These are phyloP conservation scores for Blechomonas ayalai DNA, from an alignment of 208 protist genomes.

Conservation along the genomic window DNA sequence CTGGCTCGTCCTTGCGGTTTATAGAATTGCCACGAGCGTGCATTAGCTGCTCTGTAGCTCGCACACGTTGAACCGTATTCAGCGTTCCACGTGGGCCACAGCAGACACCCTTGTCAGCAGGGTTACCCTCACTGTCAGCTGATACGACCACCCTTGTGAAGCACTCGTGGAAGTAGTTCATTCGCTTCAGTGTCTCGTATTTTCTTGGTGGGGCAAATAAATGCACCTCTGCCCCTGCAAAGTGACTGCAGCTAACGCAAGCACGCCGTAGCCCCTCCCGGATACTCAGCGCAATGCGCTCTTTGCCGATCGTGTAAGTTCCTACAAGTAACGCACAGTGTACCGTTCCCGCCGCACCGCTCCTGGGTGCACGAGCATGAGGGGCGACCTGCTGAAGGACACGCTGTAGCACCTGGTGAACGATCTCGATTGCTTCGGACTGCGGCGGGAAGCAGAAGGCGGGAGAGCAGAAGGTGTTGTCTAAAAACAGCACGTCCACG, in stretches of 20 bases:
- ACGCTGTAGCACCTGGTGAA: slow-evolving; percentile 31
- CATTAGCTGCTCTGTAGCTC: too few species aligned
- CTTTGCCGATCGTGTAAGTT: slow-evolving; percentile 89
- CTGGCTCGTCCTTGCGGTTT: too few species aligned
- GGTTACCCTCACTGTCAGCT: background rate
- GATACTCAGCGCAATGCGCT: slow-evolving; percentile 72
- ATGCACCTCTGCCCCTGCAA: slow-evolving; percentile 7
- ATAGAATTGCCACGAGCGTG: too few species aligned
- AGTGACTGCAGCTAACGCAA: too few species aligned
- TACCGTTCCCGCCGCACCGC: slow-evolving; percentile 6
- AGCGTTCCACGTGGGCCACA: too few species aligned
- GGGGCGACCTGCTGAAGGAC: background rate
- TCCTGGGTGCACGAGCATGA: background rate
- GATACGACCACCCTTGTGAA: slow-evolving; percentile 12
- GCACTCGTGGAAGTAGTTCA: slow-evolving; percentile 20
- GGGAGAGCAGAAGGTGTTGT: slow-evolving; percentile 91
- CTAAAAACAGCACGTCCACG: slow-evolving; percentile 83
- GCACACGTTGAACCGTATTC: too few species aligned
- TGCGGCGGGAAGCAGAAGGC: slow-evolving; percentile 75
- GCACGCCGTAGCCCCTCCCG: slow-evolving; percentile 37
- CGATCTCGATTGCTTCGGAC: slow-evolving; percentile 30
- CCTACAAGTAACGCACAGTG: slow-evolving; percentile 79
- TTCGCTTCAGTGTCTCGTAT: slow-evolving; percentile 10
- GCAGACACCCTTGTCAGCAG: too few species aligned
- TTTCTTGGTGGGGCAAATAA: slow-evolving; percentile 28